Evolutionary conservation across 176 grass and related monocot genomes (phyloP).

Genomic region (barley (Hordeum vulgare)): DNA sequence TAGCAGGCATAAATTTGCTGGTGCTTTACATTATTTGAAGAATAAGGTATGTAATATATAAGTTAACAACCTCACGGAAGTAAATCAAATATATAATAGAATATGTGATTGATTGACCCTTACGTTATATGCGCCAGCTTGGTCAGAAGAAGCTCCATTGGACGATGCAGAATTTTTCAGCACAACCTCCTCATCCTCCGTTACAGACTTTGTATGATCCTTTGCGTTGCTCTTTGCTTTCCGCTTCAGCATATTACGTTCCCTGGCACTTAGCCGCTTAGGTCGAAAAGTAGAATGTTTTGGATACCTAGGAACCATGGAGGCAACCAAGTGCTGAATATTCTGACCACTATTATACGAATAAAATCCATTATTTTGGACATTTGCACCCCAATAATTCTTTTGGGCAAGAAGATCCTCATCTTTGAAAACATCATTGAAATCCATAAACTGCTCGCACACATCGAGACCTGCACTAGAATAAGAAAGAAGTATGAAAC

Average conservation of each 20-base stretch:
- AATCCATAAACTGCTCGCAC: conserved; percentile 99
- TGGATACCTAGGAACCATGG: conserved; percentile 66
- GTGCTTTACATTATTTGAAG: background rate
- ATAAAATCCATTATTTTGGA: conserved; percentile 51
- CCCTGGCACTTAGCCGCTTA: conserved; percentile 83
- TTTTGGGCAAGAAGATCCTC: conserved; percentile 91
- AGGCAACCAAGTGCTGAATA: conserved; percentile 92
- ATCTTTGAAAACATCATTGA: conserved; percentile 91
- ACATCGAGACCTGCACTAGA: conserved; percentile 83
- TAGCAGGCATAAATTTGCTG: conserved; percentile 2
- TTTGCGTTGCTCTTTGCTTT: conserved; percentile 89
- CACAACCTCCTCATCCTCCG: conserved; percentile 67
- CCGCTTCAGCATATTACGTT: conserved; percentile 88
- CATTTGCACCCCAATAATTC: conserved; percentile 47
- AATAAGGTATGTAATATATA: background rate
- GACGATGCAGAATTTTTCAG: conserved; percentile 26
- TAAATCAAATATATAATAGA: background rate
- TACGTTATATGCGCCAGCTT: conserved; percentile 53
- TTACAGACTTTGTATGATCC: conserved; percentile 76
- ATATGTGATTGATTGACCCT: conserved; percentile 7
- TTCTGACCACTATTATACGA: conserved; percentile 54
- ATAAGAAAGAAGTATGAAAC: conserved; percentile 20
- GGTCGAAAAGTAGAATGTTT: conserved; percentile 45
- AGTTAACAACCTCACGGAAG: background rate
- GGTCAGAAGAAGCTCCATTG: conserved; percentile 55